Base-by-base conservation (phyloP, 371 early-diverging fungal species). In the Syncephalis plumigaleata region DNA sequence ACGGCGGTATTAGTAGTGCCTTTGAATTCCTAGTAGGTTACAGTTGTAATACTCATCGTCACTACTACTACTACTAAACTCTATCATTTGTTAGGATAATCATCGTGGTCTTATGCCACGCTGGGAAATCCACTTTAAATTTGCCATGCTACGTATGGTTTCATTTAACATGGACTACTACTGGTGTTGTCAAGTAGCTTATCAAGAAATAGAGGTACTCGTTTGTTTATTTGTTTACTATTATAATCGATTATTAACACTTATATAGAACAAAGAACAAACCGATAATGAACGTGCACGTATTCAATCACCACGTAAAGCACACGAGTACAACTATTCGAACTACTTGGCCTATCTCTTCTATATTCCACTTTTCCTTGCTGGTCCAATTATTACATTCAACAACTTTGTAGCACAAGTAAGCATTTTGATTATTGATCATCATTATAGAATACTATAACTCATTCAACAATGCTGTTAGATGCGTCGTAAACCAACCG, bases 311-410 rank as follows among this genome's bases (percentile, higher is more conserved):
- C 67, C 84, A 8, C 64, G 69, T 22, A 52, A 60, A 18, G 47
- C 48, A 1, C 53, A 61, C 5, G 87, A 89, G 40, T 96, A 89
- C 63, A 78, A 65, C 48, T 71, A 81, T 45, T 44, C 63, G 40
- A 66, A 82, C 53, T 95, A 84, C 54, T 59, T 86, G 47, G 68
- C 79, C 0, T 94, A 89, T 58, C 54, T 82, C 9, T 52, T 88
- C 9, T 96, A 96, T 51, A 74, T 82, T 1, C 97, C 97, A 1
- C 67, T 96, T 26, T 91, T 84, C 50, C 59, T 93, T 27, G 90
- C 94, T 22, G 97, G 97, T 0, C 97, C 97, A 7, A 91, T 96
- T 44, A 79, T 93, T 51, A 81, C 91, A 0, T 96, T 77, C 64
- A 94, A 94, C 61, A 79, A 86, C 51, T 94, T 87, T 58, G 57